Percentiles rank a stretch among this genome's conserved stretches.
These are phyloP conservation scores for Stachybotrys chartarum DNA, from an alignment of 2,329 filamentous ascomycete species.

Conservation along the genomic window DNA sequence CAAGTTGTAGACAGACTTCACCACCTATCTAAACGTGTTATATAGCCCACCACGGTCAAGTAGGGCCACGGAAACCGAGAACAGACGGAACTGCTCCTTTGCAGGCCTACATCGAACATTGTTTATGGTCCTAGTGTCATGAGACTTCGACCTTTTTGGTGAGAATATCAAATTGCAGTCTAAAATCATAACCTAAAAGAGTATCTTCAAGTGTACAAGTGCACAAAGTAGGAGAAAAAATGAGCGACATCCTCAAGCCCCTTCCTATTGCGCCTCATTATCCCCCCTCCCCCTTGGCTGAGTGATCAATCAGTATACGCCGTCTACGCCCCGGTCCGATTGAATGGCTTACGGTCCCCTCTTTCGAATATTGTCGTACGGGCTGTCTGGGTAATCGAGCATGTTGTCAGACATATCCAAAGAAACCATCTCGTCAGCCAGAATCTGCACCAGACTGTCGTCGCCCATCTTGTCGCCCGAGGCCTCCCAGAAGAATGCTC, in stretches of 20 bases:
- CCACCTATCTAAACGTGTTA: background rate
- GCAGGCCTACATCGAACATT: background rate
- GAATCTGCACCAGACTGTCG: constrained; percentile 50
- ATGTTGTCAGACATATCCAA: constrained; percentile 46
- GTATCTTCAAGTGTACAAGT: no score
- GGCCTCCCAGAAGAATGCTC: constrained; percentile 81
- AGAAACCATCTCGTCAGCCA: constrained; percentile 36
- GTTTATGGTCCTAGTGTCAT: background rate
- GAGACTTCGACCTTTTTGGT: no score
- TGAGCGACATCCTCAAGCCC: no score
- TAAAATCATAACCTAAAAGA: no score
- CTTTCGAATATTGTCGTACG: constrained; percentile 49
- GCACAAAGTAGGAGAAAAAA: no score
- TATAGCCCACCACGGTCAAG: background rate
- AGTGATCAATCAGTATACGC: no score
- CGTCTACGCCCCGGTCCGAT: no score
- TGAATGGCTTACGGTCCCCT: constrained; percentile 14
- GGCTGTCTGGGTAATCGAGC: constrained; percentile 47
- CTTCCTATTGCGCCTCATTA: no score
- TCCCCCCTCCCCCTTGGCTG: no score
- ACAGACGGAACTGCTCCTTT: no score
- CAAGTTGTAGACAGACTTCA: constrained; percentile 35
- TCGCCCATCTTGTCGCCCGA: constrained; percentile 52
- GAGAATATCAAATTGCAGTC: no score
- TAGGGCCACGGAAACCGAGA: no score